Evolutionary conservation across 2,329 filamentous ascomycete species (phyloP), one percentile per base, ranked within the genome.

Genomic region (Teratosphaeriaceae sp.): DNA sequence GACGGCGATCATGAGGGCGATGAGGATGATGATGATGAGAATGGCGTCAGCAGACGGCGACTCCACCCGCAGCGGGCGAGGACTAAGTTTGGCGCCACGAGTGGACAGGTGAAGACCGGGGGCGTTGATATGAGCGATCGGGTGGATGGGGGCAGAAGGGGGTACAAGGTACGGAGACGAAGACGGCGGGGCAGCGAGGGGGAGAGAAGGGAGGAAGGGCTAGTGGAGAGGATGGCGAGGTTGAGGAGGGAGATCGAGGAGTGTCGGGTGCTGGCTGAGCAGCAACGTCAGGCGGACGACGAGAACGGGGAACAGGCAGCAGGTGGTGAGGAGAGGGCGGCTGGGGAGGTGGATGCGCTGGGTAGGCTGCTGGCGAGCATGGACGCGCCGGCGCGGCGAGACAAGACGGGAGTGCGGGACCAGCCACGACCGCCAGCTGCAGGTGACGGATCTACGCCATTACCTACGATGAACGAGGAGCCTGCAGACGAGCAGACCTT

Each of bases 61-160:
- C 70, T 97, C 7, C 82, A 85, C 49, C 80, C 88, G 50, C 77
- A 86, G 55, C 78, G 87, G 61, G 92, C 92, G 33, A 82, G 90
- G 44, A 80, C 78, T 23, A 79, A 82, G 33, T 98, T 98, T 62
- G 73, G 83, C 42, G 82, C 85, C 2, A 73, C 84, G 20, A 53
- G 54, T 27, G 42, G 50, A 8, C 76, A 79, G 30, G 79, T 94
- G 23, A 85, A 94, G 59, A 82, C 88, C 5, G 75, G 76, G 40
- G 80, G 84, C 18, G 86, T 84, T 19, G 87, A 96, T 65, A 92
- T 96, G 63, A 94, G 89, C 2, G 89, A 96, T 65, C 83, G 89
- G 41, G 81, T 97, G 27, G 81, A 80, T 46, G 80, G 80, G 36
- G 90, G 90, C 64, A 79, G 86, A 49, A 87, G 85, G 65, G 87